These are phyloP conservation scores for Linum lewisii DNA, from an alignment of 345 rosid species.

Conservation along the genomic window DNA sequence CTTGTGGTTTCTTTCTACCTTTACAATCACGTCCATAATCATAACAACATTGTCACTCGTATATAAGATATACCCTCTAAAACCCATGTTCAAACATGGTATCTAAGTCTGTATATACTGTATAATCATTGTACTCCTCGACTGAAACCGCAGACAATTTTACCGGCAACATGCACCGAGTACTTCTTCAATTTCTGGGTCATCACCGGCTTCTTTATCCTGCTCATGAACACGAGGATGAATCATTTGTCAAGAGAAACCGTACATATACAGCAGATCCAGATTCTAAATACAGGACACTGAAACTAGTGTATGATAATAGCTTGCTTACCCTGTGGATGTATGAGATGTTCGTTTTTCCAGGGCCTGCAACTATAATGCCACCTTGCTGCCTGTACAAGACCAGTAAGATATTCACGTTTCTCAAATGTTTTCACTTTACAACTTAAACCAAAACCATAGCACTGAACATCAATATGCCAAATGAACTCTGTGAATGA, in stretches of 20 bases:
- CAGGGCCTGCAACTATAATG: slow-evolving; percentile 84
- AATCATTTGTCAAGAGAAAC: slow-evolving; percentile 1
- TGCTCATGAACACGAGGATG: slow-evolving; percentile 12
- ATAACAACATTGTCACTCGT: too few species aligned
- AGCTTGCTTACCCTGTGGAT: slow-evolving; percentile 62
- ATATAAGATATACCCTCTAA: too few species aligned
- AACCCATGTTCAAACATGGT: too few species aligned
- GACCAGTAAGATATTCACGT: slow-evolving; percentile 12
- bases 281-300: not conserved
- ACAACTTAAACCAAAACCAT: not conserved
- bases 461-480: not conserved
- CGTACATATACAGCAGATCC: not conserved
- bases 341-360: slow-evolving; percentile 63
- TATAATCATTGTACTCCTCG: not conserved
- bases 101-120: too few species aligned
- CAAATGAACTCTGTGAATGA: not conserved
- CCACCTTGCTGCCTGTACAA: slow-evolving; percentile 90
- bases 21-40: too few species aligned
- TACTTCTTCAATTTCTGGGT: slow-evolving; percentile 60
- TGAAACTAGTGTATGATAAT: not conserved
- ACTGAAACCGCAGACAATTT: slow-evolving; percentile 11
- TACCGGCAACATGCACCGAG: slow-evolving; percentile 63
- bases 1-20: too few species aligned
- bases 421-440: not conserved
- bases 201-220: slow-evolving; percentile 97